These are phyloP conservation scores for Trichoderma sp. DNA, from an alignment of 2,329 filamentous ascomycete species.

Conservation along the genomic window DNA sequence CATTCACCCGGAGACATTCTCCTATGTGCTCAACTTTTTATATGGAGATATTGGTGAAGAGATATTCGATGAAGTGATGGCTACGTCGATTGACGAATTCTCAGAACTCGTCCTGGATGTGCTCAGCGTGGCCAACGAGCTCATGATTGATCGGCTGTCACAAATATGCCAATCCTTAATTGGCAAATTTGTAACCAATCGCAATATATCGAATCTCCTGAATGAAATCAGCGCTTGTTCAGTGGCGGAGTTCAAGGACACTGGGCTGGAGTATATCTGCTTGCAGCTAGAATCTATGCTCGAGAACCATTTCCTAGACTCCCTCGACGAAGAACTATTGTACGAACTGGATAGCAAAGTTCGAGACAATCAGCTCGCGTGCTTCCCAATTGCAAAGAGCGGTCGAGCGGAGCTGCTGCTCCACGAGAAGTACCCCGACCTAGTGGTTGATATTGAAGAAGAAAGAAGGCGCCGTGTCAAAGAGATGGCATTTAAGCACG, in stretches of 20 bases:
- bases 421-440: slow-evolving; percentile 61
- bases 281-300: slow-evolving; percentile 89
- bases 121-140: slow-evolving; percentile 83
- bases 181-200: slow-evolving; percentile 77
- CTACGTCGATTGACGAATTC: slow-evolving; percentile 74
- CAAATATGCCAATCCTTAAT: slow-evolving; percentile 85
- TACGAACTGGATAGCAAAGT: slow-evolving; percentile 77
- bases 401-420: slow-evolving; percentile 66
- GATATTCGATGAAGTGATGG: slow-evolving; percentile 75
- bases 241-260: slow-evolving; percentile 81
- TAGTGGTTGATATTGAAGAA: slow-evolving; percentile 65
- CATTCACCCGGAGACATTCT: slow-evolving; percentile 69
- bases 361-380: slow-evolving; percentile 75
- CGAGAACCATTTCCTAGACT: slow-evolving; percentile 82
- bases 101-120: slow-evolving; percentile 89
- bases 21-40: slow-evolving; percentile 74
- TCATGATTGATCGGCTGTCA: slow-evolving; percentile 90
- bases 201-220: slow-evolving; percentile 81
- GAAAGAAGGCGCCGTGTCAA: slow-evolving; percentile 69
- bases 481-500: slow-evolving; percentile 68
- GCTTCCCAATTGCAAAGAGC: slow-evolving; percentile 73
- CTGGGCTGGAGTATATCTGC: slow-evolving; percentile 85
- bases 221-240: slow-evolving; percentile 84
- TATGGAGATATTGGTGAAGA: slow-evolving; percentile 81
- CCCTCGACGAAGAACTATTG: slow-evolving; percentile 81